Conservation (phyloP, 2,329 filamentous ascomycete genomes). For the Aspergillus latus region DNA sequence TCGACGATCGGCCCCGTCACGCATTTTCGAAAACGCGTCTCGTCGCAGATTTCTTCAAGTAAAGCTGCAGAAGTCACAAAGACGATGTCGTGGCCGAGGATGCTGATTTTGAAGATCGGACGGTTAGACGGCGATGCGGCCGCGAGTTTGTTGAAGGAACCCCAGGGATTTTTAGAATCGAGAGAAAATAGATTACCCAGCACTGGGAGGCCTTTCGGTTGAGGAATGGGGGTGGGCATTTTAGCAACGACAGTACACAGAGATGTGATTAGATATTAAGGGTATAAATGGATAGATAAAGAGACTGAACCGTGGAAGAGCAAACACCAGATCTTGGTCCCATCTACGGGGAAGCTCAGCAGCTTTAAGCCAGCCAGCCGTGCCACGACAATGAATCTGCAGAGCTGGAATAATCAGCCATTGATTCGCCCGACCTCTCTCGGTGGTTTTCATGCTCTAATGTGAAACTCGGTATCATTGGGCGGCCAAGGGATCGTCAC, state of each 20-base stretch:
- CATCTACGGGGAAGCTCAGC: background rate
- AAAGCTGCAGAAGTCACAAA: constrained; percentile 57
- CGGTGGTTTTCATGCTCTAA: background rate
- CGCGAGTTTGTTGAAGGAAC: constrained; percentile 50
- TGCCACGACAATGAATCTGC: background rate
- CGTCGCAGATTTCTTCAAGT: constrained; percentile 65
- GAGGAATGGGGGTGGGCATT: constrained; percentile 52
- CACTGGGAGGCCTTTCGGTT: constrained; percentile 52
- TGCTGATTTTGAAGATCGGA: constrained; percentile 59
- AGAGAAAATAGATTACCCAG: constrained; percentile 55
- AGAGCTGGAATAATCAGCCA: background rate
- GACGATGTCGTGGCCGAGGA: constrained; percentile 48
- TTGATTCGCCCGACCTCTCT: constrained; percentile 9
- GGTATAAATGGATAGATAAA: background rate
- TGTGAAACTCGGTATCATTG: constrained; percentile 1
- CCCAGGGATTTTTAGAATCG: constrained; percentile 51
- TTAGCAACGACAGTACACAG: background rate
- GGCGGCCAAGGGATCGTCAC: constrained; percentile 21
- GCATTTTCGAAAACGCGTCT: constrained; percentile 58
- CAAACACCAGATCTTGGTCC: background rate
- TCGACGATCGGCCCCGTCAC: constrained; percentile 56
- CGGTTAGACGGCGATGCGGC: constrained; percentile 52
- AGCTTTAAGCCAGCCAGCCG: background rate
- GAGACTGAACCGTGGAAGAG: background rate
- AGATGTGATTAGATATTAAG: background rate